Percentiles rank a stretch among this genome's conserved stretches.
These are phyloP conservation scores for Fusarium incarnatum DNA, from an alignment of 2,329 filamentous ascomycete genomes.

Conservation along the genomic window DNA sequence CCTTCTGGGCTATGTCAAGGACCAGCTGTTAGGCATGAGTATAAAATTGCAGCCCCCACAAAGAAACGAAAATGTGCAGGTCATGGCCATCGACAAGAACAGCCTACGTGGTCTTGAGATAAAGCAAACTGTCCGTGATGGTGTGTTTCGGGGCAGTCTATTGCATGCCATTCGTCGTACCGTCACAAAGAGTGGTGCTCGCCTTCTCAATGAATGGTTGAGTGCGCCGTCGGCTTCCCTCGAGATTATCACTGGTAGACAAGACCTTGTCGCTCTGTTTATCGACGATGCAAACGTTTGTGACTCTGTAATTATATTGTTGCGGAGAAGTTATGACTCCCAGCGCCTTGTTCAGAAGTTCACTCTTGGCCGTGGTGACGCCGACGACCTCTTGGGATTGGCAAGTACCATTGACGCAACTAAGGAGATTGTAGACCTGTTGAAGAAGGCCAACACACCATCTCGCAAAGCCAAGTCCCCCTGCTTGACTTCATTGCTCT, in stretches of 20 bases:
- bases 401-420: slow-evolving; percentile 84
- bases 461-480: slow-evolving; percentile 24
- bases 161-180: slow-evolving; percentile 91
- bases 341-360: slow-evolving; percentile 95
- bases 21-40: slow-evolving; percentile 79
- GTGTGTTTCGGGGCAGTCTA: slow-evolving; percentile 82
- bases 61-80: slow-evolving; percentile 77
- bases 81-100: slow-evolving; percentile 92
- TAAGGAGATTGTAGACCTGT: slow-evolving; percentile 68
- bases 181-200: slow-evolving; percentile 89
- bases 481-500: slow-evolving; percentile 60
- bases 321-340: slow-evolving; percentile 84
- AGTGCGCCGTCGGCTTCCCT: slow-evolving; percentile 91
- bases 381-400: slow-evolving; percentile 88
- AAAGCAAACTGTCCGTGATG: slow-evolving; percentile 84
- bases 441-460: slow-evolving; percentile 47
- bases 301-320: slow-evolving; percentile 74
- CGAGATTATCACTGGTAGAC: slow-evolving; percentile 78
- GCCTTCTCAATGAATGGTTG: slow-evolving; percentile 86
- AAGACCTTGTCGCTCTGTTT: slow-evolving; percentile 85
- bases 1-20: slow-evolving; percentile 85
- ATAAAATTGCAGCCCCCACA: slow-evolving; percentile 87
- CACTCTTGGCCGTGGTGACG: slow-evolving; percentile 88
- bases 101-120: slow-evolving; percentile 92
- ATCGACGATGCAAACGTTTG: slow-evolving; percentile 74